Evolutionary conservation across 306 rosid species (phyloP), one percentile per base, ranked within the genome.

Genomic region (Cajanus cajan): DNA sequence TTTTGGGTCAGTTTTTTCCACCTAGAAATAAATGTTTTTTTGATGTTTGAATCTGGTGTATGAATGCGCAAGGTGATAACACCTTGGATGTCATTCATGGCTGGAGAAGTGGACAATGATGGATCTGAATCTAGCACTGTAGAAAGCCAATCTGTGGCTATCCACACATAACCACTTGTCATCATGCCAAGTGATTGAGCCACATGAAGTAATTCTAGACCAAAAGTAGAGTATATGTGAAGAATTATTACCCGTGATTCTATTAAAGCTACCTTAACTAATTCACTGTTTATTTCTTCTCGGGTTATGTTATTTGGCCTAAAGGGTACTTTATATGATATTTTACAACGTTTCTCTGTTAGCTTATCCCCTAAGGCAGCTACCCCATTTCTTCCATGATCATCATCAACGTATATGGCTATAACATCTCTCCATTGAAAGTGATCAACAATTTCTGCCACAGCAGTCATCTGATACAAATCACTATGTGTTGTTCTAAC

Each of bases 131-230:
- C 98, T 28, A 89, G 63, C 5, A 59, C 1, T 15, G 88, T 83
- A 4, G 96, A 50, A 24, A 93, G 93, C 94, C 94, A 93, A 80
- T 79, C 80, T 36, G 94, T 86, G 39, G 92, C 89, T 58, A 93
- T 88, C 98, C 98, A 93, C 9, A 90, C 98, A 81, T 85, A 90
- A 13, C 98, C 94, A 31, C 80, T 74, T 73, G 65, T 89, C 90
- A 88, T 86, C 97, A 93, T 85, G 78, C 91, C 86, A 45, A 93
- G 89, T 28, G 76, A 55, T 9, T 75, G 47, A 34, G 98, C 98
- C 50, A 52, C 87, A 1, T 33, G 51, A 7, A 93, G 78, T 8
- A 93, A 87, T n/a, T 76, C 64, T 47, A 82, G 37, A 43, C 94
- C 94, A 24, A 14, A 76, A 74, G 65, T n/a, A 33, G 82, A 40